These are phyloP conservation scores for Elongisporangium anandrum DNA, from an alignment of 352 stramenopile genomes.

Conservation along the genomic window DNA sequence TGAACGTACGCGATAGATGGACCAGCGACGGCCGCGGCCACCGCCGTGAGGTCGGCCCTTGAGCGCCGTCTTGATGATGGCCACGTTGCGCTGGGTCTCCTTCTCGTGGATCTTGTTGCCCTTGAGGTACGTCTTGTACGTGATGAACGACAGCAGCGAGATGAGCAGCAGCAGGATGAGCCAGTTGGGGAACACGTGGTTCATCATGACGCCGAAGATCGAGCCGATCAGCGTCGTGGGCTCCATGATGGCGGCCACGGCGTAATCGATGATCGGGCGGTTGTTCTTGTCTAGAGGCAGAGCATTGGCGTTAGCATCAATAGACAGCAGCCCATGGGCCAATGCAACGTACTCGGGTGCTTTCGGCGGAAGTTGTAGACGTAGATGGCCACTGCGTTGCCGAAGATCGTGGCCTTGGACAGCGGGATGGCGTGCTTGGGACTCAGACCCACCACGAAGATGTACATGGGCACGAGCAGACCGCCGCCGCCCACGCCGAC, in stretches of 20 bases:
- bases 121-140: slow-evolving; percentile 70
- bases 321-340: slow-evolving; percentile 3
- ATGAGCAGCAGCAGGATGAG: slow-evolving; percentile 76
- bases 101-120: slow-evolving; percentile 61
- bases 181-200: slow-evolving; percentile 81
- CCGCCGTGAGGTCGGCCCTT: slow-evolving; percentile 40
- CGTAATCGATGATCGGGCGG: slow-evolving; percentile 95
- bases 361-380: slow-evolving; percentile 92
- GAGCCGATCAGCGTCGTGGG: slow-evolving; percentile 83
- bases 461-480: slow-evolving; percentile 97
- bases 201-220: slow-evolving; percentile 83
- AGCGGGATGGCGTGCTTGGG: slow-evolving; percentile 97
- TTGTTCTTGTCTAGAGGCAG: slow-evolving; percentile 54
- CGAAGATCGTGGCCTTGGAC: slow-evolving; percentile 97
- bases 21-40: slow-evolving; percentile 50
- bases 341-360: slow-evolving; percentile 73
- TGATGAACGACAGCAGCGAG: slow-evolving; percentile 69
- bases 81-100: slow-evolving; percentile 38
- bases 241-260: slow-evolving; percentile 99
- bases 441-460: slow-evolving; percentile 90
- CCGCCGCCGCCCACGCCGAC: slow-evolving; percentile 93
- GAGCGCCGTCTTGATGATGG: slow-evolving; percentile 45
- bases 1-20: slow-evolving; percentile 52
- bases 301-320: slow-evolving; percentile 4
- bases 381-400: slow-evolving; percentile 93